phyloP scores from a whole-genome alignment of 768 basidiomycete species.

The Pleurotus tuoliensis region DNA sequence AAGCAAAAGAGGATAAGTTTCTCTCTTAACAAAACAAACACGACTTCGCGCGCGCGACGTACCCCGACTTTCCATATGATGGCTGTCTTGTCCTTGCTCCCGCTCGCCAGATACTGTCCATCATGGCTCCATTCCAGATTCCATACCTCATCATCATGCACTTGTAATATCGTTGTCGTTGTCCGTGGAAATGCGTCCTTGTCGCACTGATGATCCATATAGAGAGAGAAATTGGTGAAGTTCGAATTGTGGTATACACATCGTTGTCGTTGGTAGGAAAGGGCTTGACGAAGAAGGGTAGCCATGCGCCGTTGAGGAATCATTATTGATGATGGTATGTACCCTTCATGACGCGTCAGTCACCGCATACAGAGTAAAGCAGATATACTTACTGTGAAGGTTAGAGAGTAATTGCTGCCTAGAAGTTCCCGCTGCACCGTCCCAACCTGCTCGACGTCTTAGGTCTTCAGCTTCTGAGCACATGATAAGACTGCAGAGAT shows the following conservation, averaged over 20 bases:
- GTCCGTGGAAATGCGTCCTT: conserved; percentile 78
- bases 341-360: conserved; percentile 43
- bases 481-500: conserved; percentile 69
- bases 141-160: conserved; percentile 95
- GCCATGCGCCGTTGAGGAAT: conserved; percentile 87
- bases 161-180: conserved; percentile 81
- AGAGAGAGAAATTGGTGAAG: conserved; percentile 68
- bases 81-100: conserved; percentile 81
- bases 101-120: conserved; percentile 80
- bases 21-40: conserved; percentile 5
- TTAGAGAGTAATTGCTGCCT: conserved; percentile 69
- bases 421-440: conserved; percentile 81
- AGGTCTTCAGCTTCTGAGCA: conserved; percentile 83
- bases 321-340: conserved; percentile 90
- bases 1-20: conserved; percentile 10
- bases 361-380: conserved; percentile 2
- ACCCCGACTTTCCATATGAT: conserved; percentile 90
- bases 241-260: conserved; percentile 86
- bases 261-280: conserved; percentile 68
- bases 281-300: conserved; percentile 82
- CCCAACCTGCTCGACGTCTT: conserved; percentile 79
- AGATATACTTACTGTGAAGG: conserved; percentile 66
- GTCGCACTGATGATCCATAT: conserved; percentile 82
- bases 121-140: conserved; percentile 92
- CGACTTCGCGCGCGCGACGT: conserved; percentile 25